Evolutionary conservation across 2,329 filamentous ascomycete genomes (phyloP), one percentile per base, ranked within the genome.

Genomic region (Neospermospora avenae): DNA sequence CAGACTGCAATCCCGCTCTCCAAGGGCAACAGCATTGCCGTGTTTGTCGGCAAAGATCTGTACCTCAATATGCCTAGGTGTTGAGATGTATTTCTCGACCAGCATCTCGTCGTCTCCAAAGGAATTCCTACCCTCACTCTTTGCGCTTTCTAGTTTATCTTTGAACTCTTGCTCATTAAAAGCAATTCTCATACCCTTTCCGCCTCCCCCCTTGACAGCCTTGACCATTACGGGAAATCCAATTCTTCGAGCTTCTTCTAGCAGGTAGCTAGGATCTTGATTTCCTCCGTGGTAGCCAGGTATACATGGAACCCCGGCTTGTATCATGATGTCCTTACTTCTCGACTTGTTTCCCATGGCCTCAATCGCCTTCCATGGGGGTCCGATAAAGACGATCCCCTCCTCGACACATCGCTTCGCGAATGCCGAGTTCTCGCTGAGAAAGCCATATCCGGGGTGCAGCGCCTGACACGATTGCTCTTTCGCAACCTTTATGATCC

Each of bases 261-360:
- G 72, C 25, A 88, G 74, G 66, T 84, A 75, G 58, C 77, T 74
- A 49, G 82, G 80, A 52, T 88, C 85, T 77, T 99, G 95, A 55
- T 96, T 90, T 1, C 81, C 70, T 18, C 95, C 95, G 73, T 98
- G 95, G 71, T 99, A 99, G 0, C 95, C 95, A 0, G 95, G 95
- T 52, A 99, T 95, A 70, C 95, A 98, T 4, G 93, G 93, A 3
- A 99, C 95, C 8, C 92, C 91, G n/a, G 95, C 93, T 4, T 86
- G 85, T 35, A 85, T 91, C 95, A 99, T 98, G 72, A 99, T 97
- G 73, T 96, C 90, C 75, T 99, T 99, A 55, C 90, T 95, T 61
- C 89, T 82, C 58, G 88, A 92, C 78, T 97, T 96, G 77, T 96
- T 91, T 53, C 93, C 93, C 93, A 97, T 96, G 61, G 92, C 91